A percentile compares a stretch with the other conserved stretches of the same genome.
Evolutionary conservation across 805 yeast genomes (phyloP).

Genomic region (Nakazawaea ernobii): DNA sequence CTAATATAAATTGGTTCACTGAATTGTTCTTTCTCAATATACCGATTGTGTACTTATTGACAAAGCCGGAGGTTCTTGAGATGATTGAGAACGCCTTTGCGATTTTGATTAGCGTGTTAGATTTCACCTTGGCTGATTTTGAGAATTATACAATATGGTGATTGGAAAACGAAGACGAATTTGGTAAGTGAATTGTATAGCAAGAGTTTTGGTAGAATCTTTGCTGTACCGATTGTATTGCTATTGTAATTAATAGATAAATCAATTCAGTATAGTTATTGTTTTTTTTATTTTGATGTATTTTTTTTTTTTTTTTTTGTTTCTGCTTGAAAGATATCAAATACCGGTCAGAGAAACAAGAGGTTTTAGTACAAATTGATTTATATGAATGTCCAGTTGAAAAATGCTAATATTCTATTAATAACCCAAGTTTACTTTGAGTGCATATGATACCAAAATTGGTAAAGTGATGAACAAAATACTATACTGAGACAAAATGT

Average conservation of each 20-base stretch:
- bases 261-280: no score
- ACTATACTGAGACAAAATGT: conserved; percentile 42
- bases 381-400: no score
- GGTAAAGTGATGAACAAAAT: conserved; percentile 43
- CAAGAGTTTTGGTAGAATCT: no score
- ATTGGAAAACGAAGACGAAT: background rate
- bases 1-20: background rate
- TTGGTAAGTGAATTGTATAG: background rate
- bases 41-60: conserved; percentile 9
- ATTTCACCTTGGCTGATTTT: conserved; percentile 7
- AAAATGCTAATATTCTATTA: background rate
- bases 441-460: conserved; percentile 40
- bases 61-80: background rate
- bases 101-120: conserved; percentile 5
- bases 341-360: background rate
- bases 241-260: no score
- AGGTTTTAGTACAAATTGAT: no score
- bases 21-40: conserved; percentile 4
- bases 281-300: no score
- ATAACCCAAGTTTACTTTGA: conserved; percentile 22
- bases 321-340: no score
- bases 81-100: conserved; percentile 10
- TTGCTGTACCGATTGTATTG: no score
- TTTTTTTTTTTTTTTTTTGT: no score
- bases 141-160: background rate